These are phyloP conservation scores for Eimeria maxima DNA, from an alignment of 169 alveolate genomes.

Conservation along the genomic window DNA sequence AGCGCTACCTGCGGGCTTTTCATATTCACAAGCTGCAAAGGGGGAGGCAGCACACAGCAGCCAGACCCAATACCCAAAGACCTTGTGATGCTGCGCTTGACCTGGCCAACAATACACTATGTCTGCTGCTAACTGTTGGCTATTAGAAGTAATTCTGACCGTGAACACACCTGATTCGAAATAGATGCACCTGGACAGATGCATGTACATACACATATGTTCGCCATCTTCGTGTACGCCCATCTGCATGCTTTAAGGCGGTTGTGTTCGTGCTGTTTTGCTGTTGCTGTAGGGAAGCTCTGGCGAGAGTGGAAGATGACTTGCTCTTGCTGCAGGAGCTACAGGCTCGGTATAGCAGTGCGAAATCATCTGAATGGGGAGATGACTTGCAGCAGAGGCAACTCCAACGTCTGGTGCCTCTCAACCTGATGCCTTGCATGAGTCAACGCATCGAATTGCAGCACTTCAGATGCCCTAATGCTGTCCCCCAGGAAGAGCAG, in stretches of 20 bases:
- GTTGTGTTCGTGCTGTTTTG: neutral
- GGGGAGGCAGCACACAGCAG: neutral
- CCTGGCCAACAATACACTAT: neutral
- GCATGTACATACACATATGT: neutral
- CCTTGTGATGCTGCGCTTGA: neutral
- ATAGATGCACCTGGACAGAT: too few relatives aligned
- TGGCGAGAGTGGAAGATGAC: conserved; percentile 58
- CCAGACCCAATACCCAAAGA: neutral
- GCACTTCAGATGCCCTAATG: neutral
- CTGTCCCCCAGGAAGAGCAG: neutral
- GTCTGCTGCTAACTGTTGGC: neutral
- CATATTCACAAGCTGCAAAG: neutral
- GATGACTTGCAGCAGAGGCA: conserved; percentile 40
- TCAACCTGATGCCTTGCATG: conserved; percentile 61
- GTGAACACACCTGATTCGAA: neutral
- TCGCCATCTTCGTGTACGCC: neutral
- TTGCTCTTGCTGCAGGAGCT: conserved; percentile 43
- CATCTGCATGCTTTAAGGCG: neutral
- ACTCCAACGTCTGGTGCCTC: conserved; percentile 56
- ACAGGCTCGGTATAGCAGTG: conserved; percentile 58
- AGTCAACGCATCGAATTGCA: conserved; percentile 28
- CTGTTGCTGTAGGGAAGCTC: conserved; percentile 38
- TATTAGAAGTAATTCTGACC: neutral
- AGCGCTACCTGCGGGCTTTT: neutral
- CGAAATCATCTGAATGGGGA: conserved; percentile 51